phyloP scores from a whole-genome alignment of 2,329 filamentous ascomycete genomes.

The Raffaelea albimanens region DNA sequence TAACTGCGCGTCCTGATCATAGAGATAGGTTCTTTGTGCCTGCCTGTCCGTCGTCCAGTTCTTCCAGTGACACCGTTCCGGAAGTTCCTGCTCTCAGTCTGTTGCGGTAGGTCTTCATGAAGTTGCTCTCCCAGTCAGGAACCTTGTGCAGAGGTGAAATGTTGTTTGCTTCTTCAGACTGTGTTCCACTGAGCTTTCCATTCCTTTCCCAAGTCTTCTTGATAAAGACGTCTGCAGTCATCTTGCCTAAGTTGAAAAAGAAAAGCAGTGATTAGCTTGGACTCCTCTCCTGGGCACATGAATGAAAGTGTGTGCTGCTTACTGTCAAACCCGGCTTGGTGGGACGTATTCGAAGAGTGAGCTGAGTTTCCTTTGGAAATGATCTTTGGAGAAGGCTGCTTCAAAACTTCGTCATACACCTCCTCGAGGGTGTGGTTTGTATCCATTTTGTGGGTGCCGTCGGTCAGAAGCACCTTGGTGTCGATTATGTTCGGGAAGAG shows the following conservation, averaged over 20 bases:
- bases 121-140: constrained; percentile 11
- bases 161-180: too few relatives aligned
- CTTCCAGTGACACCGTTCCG: constrained; percentile 8
- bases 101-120: constrained; percentile 16
- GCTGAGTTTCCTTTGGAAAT: too few relatives aligned
- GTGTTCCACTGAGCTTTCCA: not conserved
- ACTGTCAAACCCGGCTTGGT: constrained; percentile 55
- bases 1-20: too few relatives aligned
- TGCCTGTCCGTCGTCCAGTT: not conserved
- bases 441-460: constrained; percentile 57
- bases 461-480: constrained; percentile 55
- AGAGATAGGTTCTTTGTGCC: too few relatives aligned
- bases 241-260: constrained; percentile 25
- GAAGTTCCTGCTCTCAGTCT: constrained; percentile 14
- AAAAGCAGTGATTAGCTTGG: constrained; percentile 1
- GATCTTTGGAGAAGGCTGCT: constrained; percentile 8
- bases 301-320: constrained; percentile 10
- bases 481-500: constrained; percentile 44
- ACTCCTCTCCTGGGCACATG: too few relatives aligned
- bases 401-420: constrained; percentile 2
- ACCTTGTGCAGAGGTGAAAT: not conserved
- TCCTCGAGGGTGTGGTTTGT: constrained; percentile 11
- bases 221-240: constrained; percentile 31
- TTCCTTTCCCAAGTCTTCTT: constrained; percentile 15
- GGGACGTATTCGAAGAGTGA: constrained; percentile 21